Evolutionary conservation across 1,284 basidiomycete genomes (phyloP), one percentile per base, ranked within the genome.

Genomic region (Heliocybe sulcata): DNA sequence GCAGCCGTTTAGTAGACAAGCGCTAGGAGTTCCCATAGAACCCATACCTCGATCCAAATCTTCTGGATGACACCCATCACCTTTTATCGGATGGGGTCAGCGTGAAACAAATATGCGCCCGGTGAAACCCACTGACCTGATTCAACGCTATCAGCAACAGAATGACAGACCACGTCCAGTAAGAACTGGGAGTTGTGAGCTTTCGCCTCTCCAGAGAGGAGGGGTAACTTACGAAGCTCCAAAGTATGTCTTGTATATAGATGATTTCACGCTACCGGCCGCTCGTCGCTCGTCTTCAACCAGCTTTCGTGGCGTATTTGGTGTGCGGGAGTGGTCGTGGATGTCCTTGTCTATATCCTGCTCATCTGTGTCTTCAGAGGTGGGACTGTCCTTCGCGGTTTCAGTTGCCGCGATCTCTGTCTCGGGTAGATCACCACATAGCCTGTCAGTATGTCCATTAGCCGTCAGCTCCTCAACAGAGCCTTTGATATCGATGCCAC

Each of bases 181-280:
- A 87, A 16, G 76, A 83, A 27, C 79, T 88, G 29, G 12, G 29
- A n/a, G 12, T 12, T 12, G 12, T 56, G 35, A 55, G 25, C n/a
- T 16, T 22, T 8, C 23, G 8, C 27, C 52, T n/a, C 48, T 2
- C 2, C 45, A 23, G 9, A 16, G 6, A 6, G 2, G 48, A 1
- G 31, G 16, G 16, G 23, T 23, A 16, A 20, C 19, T 22, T 57
- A 84, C 81, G 83, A 85, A 42, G 84, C 84, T 61, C 79, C 76
- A 55, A 94, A 72, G 66, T 92, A 93, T 12, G 29, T 31, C 29
- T 12, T 4, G 12, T 31, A 31, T 31, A 31, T 31, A 31, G 4
- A 12, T 85, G 85, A 89, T 64, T 91, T 89, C 35, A 94, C 90
- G 53, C 81, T 79, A 1, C 90, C 90, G 1, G 77, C 75, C 45